Base-by-base conservation (phyloP, 176 grass and related monocot species). In the Pontederia crassipes region DNA sequence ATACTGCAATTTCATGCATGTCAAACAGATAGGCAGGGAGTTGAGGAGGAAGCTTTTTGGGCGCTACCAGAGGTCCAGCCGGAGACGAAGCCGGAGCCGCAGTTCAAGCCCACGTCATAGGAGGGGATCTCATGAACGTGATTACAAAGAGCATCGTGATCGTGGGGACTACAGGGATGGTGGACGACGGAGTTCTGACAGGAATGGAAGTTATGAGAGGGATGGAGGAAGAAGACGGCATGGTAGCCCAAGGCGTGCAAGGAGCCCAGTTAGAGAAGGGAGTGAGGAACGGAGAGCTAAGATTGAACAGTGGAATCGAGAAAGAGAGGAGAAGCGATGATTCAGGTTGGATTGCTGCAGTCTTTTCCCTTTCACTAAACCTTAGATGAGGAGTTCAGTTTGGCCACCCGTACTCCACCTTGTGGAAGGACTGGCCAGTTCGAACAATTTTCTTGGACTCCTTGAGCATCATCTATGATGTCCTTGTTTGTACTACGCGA, bases 371-470 rank as follows among this genome's bases (percentile, higher is more conserved):
- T 20, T 15, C 1, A 60, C 46, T 67, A 12, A 15, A 72, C 15
- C 47, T 11, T 61, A 24, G 11, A 20, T 51, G 12, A 72, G 69
- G 69, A 13, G 13, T 52, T 72, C 18, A 28, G 56, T 52, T 49
- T 28, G 53, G 18, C 46, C 46, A n/a, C 50, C 46, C 50, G 24
- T 10, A 35, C 12, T 72, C 24, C 29, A 24, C 14, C 14, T 35
- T 52, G 8, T 52, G 13, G 14, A 51, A 72, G 51, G 45, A 32
- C 40, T 51, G 50, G 16, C 8, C 17, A 12, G 18, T 61, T 57
- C 69, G 13, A 47, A 58, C 26, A 52, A 16, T 52, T 69, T 71
- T 28, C 48, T 49, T 61, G 11, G 16, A 61, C 56, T 61, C 57
- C 20, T 52, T 51, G 56, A 35, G 60, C 46, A 45, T 51, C 26